Percentiles rank a stretch among this genome's conserved stretches.
These are phyloP conservation scores for Heterobasidion annosum DNA, from an alignment of 1,284 basidiomycete genomes.

Conservation along the genomic window DNA sequence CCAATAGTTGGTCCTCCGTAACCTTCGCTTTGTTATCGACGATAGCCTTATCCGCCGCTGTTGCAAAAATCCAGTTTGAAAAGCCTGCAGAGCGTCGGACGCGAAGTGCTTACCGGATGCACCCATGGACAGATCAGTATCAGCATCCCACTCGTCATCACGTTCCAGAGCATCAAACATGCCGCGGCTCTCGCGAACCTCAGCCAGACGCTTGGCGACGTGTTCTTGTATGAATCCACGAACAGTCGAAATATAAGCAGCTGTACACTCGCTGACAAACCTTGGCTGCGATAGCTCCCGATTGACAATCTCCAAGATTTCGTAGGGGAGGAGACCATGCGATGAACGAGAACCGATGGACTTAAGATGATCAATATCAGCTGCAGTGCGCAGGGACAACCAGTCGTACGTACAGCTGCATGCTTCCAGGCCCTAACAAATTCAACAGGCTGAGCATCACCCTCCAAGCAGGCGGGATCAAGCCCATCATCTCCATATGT, in stretches of 20 bases:
- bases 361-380: constrained; percentile 25
- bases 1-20: constrained; percentile 70
- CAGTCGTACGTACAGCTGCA: constrained; percentile 53
- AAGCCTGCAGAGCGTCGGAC: no score
- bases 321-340: constrained; percentile 76
- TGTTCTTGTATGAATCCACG: constrained; percentile 66
- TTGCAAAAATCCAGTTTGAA: not conserved
- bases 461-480: constrained; percentile 94
- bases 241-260: constrained; percentile 73
- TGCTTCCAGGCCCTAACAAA: constrained; percentile 86
- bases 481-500: constrained; percentile 96
- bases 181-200: constrained; percentile 65
- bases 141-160: constrained; percentile 69
- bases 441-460: constrained; percentile 89
- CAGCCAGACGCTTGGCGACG: constrained; percentile 64
- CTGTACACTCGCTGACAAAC: constrained; percentile 66
- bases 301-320: constrained; percentile 74
- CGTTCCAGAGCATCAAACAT: constrained; percentile 81
- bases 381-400: not conserved
- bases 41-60: constrained; percentile 57
- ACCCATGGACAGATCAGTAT: constrained; percentile 72
- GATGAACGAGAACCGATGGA: constrained; percentile 51
- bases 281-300: constrained; percentile 49
- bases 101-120: constrained; percentile 45
- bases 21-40: constrained; percentile 91